A percentile compares a stretch with the other conserved stretches of the same genome.
These are phyloP conservation scores for Lactuca sativa DNA, from an alignment of 129 eudicot species.

Conservation along the genomic window DNA sequence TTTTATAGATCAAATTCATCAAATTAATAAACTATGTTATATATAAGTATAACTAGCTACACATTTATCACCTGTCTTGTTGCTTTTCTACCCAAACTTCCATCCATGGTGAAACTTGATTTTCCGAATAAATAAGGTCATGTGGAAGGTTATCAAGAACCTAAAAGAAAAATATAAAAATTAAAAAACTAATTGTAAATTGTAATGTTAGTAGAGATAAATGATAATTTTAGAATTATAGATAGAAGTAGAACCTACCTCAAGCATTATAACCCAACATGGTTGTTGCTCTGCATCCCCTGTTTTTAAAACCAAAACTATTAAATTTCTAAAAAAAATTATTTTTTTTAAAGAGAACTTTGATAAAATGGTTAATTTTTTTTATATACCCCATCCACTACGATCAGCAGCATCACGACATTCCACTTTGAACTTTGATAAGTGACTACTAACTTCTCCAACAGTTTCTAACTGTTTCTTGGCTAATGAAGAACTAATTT, in stretches of 20 bases:
- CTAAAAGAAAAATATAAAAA: conserved; percentile 26
- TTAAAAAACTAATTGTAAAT: neutral
- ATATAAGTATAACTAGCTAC: too few species aligned
- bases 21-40: too few species aligned
- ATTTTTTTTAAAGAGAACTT: neutral
- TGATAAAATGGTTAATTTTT: neutral
- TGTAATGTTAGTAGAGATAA: neutral
- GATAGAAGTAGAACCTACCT: conserved; percentile 45
- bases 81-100: conserved; percentile 92
- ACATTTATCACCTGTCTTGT: conserved; percentile 50
- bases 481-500: conserved; percentile 91
- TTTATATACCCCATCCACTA: conserved; percentile 82
- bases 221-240: neutral
- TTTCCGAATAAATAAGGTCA: conserved; percentile 77
- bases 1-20: too few species aligned
- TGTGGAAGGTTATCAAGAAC: conserved; percentile 99
- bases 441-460: conserved; percentile 86
- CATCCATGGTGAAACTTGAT: conserved; percentile 93
- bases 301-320: conserved; percentile 47
- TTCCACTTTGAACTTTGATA: conserved; percentile 72
- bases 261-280: conserved; percentile 98
- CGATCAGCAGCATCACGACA: conserved; percentile 93
- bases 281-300: conserved; percentile 77
- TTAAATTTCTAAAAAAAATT: conserved; percentile 25
- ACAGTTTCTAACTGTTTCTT: conserved; percentile 83